Percentiles rank a stretch among this genome's conserved stretches.
phyloP scores from a whole-genome alignment of 2,329 filamentous ascomycete genomes.

The Fusarium sp. region DNA sequence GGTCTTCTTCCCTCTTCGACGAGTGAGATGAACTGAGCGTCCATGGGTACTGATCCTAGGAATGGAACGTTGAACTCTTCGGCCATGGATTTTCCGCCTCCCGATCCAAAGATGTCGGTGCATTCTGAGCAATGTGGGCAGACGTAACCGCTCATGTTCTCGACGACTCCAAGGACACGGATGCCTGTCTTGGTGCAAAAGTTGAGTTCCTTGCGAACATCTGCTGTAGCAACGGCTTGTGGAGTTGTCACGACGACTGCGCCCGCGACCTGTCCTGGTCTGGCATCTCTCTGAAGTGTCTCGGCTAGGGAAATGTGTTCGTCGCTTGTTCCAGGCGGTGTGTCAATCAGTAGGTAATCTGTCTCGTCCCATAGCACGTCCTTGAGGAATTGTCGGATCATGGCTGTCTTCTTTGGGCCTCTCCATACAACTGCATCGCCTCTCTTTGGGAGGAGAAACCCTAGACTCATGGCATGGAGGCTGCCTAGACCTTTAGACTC shows the following conservation, averaged over 20 bases:
- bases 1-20: constrained; percentile 80
- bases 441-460: constrained; percentile 85
- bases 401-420: constrained; percentile 98
- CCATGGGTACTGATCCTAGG: constrained; percentile 88
- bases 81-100: constrained; percentile 91
- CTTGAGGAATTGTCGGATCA: constrained; percentile 95
- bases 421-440: constrained; percentile 97
- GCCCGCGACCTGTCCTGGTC: constrained; percentile 78
- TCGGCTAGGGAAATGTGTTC: constrained; percentile 97
- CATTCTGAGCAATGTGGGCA: constrained; percentile 85
- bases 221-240: constrained; percentile 91
- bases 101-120: constrained; percentile 92
- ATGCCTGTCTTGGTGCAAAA: constrained; percentile 90
- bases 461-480: constrained; percentile 89
- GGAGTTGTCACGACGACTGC: constrained; percentile 97
- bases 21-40: constrained; percentile 89
- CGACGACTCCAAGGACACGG: constrained; percentile 85
- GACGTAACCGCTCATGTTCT: constrained; percentile 97
- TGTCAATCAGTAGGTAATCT: constrained; percentile 96
- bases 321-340: constrained; percentile 94
- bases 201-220: constrained; percentile 95
- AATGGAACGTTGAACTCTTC: constrained; percentile 86
- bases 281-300: constrained; percentile 75
- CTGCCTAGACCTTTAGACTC: constrained; percentile 66
- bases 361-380: constrained; percentile 89